Conservation (phyloP, 257 asterid species). For the Jacaranda copaia region DNA sequence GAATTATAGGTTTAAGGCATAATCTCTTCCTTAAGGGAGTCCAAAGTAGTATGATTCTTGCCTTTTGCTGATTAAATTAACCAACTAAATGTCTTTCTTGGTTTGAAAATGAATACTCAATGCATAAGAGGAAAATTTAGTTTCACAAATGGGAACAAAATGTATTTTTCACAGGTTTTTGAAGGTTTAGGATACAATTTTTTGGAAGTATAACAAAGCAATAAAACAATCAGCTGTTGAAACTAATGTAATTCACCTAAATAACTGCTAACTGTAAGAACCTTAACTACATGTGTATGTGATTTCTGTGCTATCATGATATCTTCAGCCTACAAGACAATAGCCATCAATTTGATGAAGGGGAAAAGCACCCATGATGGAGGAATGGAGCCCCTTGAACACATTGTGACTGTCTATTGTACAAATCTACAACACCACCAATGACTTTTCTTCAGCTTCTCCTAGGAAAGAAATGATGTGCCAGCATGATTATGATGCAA, state of each 20-base stretch:
- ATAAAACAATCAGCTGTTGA: slow-evolving; percentile 16
- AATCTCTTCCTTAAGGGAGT: background rate
- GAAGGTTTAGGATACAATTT: slow-evolving; percentile 3
- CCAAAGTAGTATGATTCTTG: background rate
- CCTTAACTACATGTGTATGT: slow-evolving; percentile 13
- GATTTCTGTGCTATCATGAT: slow-evolving; percentile 29
- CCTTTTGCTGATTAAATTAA: background rate
- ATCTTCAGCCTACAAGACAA: slow-evolving; percentile 30
- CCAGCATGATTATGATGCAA: slow-evolving; percentile 92
- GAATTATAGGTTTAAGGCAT: slow-evolving; percentile 2
- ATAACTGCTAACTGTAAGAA: slow-evolving; percentile 18
- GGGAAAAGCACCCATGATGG: background rate
- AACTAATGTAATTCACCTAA: slow-evolving; percentile 14
- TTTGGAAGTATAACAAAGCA: slow-evolving; percentile 10
- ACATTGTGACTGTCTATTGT: slow-evolving; percentile 1
- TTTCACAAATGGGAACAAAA: background rate
- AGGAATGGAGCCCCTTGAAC: background rate
- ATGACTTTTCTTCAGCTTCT: background rate
- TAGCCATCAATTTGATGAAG: slow-evolving; percentile 26
- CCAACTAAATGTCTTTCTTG: background rate
- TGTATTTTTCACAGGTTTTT: background rate
- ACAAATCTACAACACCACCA: background rate
- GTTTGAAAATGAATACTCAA: background rate
- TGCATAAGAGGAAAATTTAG: background rate
- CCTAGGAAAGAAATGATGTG: slow-evolving; percentile 72